These are phyloP conservation scores for Thalassiosira gravida DNA, from an alignment of 352 stramenopile genomes.

Conservation along the genomic window DNA sequence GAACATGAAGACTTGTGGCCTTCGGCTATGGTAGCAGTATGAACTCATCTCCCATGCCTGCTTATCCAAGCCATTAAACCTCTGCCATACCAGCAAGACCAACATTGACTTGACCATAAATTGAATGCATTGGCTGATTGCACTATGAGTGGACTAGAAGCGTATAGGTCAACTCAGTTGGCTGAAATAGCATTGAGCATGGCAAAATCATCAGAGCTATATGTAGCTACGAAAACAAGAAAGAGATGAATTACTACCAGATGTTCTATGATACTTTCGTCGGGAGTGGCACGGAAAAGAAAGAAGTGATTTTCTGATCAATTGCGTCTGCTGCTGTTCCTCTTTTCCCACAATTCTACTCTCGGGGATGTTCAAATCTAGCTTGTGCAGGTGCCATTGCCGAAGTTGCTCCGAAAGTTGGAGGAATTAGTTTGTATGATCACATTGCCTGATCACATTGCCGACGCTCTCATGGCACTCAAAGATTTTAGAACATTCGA, in stretches of 20 bases:
- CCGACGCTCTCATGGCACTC: not conserved
- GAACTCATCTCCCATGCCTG: too few relatives aligned
- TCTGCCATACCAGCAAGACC: too few relatives aligned
- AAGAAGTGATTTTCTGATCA: constrained; percentile 2
- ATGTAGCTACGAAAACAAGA: too few relatives aligned
- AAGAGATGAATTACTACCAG: not conserved
- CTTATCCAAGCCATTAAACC: too few relatives aligned
- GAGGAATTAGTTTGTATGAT: constrained; percentile 8
- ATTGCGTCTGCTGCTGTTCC: not conserved
- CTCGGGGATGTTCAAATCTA: constrained; percentile 11
- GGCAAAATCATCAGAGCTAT: constrained; percentile 15
- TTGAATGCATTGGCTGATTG: too few relatives aligned
- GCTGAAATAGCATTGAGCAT: constrained; percentile 10
- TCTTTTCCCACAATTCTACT: constrained; percentile 7
- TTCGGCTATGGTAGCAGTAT: too few relatives aligned
- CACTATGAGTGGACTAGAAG: too few relatives aligned
- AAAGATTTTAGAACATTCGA: constrained; percentile 3
- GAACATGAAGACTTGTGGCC: too few relatives aligned
- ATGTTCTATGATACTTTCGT: constrained; percentile 2
- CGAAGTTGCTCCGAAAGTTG: constrained; percentile 5
- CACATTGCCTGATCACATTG: too few relatives aligned
- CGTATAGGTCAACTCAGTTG: not conserved
- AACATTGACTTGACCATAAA: too few relatives aligned
- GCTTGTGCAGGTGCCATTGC: constrained; percentile 9
- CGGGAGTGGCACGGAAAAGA: not conserved